Evolutionary conservation across 495 filamentous ascomycete species (phyloP).

Genomic region (Tetracladium setigerum): DNA sequence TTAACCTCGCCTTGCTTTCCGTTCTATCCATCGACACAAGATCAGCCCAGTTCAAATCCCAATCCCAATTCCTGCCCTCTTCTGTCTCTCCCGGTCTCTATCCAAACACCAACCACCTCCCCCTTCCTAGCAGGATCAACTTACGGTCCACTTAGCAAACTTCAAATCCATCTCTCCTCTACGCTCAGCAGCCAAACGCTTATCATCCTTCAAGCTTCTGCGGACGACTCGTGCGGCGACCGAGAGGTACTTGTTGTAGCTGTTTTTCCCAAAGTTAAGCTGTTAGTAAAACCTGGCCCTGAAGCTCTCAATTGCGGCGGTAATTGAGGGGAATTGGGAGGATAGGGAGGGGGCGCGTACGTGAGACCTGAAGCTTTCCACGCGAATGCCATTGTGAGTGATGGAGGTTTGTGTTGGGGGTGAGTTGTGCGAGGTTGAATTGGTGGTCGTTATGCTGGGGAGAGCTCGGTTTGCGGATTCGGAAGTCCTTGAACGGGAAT

Average conservation of each 20-base stretch:
- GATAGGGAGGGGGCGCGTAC: conserved; percentile 39
- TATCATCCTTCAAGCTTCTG: conserved; percentile 90
- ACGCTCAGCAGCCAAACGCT: conserved; percentile 77
- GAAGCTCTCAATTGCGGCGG: neutral
- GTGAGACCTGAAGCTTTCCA: conserved; percentile 98
- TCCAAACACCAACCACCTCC: neutral
- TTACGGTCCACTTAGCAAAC: conserved; percentile 96
- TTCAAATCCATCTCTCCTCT: conserved; percentile 83
- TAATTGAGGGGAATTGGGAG: conserved; percentile 8
- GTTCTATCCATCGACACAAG: conserved; percentile 47
- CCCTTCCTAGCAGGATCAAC: conserved; percentile 25
- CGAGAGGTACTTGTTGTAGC: conserved; percentile 80
- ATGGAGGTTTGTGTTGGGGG: conserved; percentile 40
- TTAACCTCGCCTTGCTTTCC: conserved; percentile 91
- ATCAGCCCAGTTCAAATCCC: conserved; percentile 14
- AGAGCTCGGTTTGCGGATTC: conserved; percentile 7
- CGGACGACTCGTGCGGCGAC: conserved; percentile 73
- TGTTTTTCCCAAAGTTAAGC: too few relatives aligned
- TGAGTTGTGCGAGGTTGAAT: conserved; percentile 14
- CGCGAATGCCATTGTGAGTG: conserved; percentile 86
- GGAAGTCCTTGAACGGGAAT: neutral
- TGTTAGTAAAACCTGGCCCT: conserved; percentile 17
- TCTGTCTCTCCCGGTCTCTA: neutral
- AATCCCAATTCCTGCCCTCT: too few relatives aligned
- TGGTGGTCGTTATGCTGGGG: conserved; percentile 20